These are phyloP conservation scores for Fennellomyces sp. DNA, from an alignment of 371 early-diverging fungal genomes.

Conservation along the genomic window DNA sequence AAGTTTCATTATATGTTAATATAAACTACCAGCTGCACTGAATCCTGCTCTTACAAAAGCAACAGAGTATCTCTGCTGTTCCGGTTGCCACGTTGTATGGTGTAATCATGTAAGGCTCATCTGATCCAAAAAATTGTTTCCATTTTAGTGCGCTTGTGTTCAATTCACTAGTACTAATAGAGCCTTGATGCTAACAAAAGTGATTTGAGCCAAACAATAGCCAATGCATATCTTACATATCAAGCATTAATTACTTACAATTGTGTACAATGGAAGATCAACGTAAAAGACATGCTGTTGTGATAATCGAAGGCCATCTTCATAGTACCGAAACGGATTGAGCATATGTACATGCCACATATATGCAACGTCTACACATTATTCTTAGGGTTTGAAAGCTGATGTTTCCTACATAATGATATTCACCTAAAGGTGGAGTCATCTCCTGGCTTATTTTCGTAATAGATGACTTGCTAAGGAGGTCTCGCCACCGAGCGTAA, in stretches of 20 bases:
- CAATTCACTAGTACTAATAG: no score
- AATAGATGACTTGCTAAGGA: not conserved
- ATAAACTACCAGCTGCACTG: not conserved
- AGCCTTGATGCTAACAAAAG: no score
- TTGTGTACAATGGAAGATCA: not conserved
- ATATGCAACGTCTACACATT: slow-evolving; percentile 34
- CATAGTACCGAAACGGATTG: slow-evolving; percentile 39
- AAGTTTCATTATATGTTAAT: no score
- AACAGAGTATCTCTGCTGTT: not conserved
- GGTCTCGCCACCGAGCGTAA: not conserved
- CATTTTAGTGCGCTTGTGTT: no score
- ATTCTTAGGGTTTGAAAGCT: not conserved
- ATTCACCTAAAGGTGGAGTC: slow-evolving; percentile 7
- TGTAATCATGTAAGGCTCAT: not conserved
- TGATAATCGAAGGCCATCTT: slow-evolving; percentile 32
- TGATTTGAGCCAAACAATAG: no score
- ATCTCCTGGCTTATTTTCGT: not conserved
- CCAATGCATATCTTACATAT: no score
- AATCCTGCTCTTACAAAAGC: not conserved
- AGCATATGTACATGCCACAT: slow-evolving; percentile 48
- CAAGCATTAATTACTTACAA: slow-evolving; percentile 9
- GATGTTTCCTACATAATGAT: not conserved
- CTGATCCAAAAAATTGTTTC: not conserved
- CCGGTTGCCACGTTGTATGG: not conserved
- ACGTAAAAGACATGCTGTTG: not conserved